Percentiles rank a stretch among this genome's conserved stretches.
phyloP scores from a whole-genome alignment of 2,329 filamentous ascomycete species.

The Mycosphaerella arachidis region DNA sequence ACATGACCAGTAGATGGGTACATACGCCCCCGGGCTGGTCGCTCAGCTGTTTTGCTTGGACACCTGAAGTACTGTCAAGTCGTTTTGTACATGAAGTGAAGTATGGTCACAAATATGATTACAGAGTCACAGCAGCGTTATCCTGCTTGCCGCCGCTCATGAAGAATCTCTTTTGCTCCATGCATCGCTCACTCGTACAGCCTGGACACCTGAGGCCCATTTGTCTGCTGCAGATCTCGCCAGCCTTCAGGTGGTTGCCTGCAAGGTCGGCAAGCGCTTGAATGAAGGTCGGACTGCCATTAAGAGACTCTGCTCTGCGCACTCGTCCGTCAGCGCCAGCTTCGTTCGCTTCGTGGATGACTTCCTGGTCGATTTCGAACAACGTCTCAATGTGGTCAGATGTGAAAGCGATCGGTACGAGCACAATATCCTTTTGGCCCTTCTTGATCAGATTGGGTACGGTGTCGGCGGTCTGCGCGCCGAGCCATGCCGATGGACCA shows the following conservation, averaged over 20 bases:
- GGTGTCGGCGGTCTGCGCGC: conserved; percentile 83
- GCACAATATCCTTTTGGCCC: conserved; percentile 82
- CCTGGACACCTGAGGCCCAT: conserved; percentile 90
- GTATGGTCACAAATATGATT: conserved; percentile 4
- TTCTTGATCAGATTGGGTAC: conserved; percentile 86
- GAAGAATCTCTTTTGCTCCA: conserved; percentile 69
- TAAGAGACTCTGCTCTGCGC: conserved; percentile 86
- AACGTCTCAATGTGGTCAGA: conserved; percentile 99
- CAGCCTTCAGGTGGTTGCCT: conserved; percentile 68
- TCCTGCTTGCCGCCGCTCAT: conserved; percentile 29
- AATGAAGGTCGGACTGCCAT: conserved; percentile 88
- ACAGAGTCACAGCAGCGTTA: conserved; percentile 29
- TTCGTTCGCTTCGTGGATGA: conserved; percentile 81
- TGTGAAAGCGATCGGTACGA: conserved; percentile 95
- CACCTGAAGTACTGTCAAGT: not conserved
- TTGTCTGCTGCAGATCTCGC: conserved; percentile 69
- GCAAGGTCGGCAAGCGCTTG: conserved; percentile 83
- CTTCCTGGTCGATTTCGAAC: conserved; percentile 88
- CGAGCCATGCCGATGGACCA: conserved; percentile 89
- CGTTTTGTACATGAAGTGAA: not conserved
- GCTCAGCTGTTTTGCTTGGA: not conserved
- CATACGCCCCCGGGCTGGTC: not conserved
- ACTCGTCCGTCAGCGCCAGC: conserved; percentile 61
- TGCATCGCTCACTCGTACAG: conserved; percentile 83
- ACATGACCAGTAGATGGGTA: not conserved